phyloP scores from a whole-genome alignment of 148 eudicot genomes.

The Cornus florida region DNA sequence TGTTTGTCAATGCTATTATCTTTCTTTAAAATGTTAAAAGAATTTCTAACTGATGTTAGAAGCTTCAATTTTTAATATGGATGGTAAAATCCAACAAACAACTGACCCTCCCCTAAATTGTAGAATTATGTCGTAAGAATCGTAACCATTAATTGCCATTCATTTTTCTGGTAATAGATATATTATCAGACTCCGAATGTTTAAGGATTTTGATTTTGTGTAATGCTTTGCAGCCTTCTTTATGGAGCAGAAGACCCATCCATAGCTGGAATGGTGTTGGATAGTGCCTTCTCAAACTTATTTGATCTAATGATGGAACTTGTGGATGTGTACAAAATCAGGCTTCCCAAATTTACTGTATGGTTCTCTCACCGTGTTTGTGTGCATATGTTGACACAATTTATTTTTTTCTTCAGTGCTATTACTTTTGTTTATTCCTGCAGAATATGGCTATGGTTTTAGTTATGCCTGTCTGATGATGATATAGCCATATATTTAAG shows the following conservation, averaged over 20 bases:
- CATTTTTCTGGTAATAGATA: not conserved
- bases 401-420: not conserved
- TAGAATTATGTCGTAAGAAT: not conserved
- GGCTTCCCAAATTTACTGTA: slow-evolving; percentile 93
- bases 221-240: slow-evolving; percentile 65
- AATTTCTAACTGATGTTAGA: too few species aligned
- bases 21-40: too few species aligned
- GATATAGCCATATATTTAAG: not conserved
- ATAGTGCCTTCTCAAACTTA: slow-evolving; percentile 88
- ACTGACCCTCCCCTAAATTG: not conserved
- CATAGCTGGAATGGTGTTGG: slow-evolving; percentile 87
- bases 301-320: slow-evolving; percentile 92
- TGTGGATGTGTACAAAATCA: slow-evolving; percentile 86
- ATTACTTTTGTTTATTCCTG: not conserved
- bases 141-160: not conserved
- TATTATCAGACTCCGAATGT: not conserved
- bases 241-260: slow-evolving; percentile 97
- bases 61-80: too few species aligned
- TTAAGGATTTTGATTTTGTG: slow-evolving; percentile 12
- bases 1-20: too few species aligned
- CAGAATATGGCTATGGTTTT: not conserved
- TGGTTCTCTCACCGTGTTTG: slow-evolving; percentile 18
- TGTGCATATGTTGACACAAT: not conserved
- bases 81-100: not conserved
- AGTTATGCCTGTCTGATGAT: not conserved